Percentiles rank a stretch among this genome's conserved stretches.
Evolutionary conservation across 257 asterid species (phyloP).

Genomic region (Solanum peruvianum): DNA sequence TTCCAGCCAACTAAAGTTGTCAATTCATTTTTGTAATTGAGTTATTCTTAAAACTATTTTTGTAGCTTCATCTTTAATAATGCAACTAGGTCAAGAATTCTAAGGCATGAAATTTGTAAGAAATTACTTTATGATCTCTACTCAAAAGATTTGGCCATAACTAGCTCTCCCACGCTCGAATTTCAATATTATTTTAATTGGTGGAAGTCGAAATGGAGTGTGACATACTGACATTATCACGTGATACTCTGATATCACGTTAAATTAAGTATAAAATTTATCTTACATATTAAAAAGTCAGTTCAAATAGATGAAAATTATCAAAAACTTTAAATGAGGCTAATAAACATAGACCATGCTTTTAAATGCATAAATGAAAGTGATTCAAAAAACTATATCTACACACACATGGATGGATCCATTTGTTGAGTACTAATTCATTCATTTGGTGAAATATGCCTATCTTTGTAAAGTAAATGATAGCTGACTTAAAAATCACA

Average conservation of each 20-base stretch:
- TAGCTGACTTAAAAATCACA: background rate
- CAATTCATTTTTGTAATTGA: background rate
- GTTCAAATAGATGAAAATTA: rapidly evolving
- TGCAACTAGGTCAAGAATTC: background rate
- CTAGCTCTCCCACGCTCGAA: background rate
- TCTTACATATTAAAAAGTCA: background rate
- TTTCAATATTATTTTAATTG: no score
- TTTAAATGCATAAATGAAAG: background rate
- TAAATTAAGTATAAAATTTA: background rate
- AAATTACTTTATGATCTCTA: background rate
- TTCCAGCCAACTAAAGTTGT: background rate
- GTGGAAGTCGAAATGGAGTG: no score
- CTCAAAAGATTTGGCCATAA: background rate
- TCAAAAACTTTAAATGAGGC: background rate
- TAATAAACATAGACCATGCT: background rate
- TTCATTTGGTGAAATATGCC: background rate
- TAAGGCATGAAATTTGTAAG: background rate
- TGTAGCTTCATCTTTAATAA: background rate
- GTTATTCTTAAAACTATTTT: background rate
- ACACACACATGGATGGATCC: background rate
- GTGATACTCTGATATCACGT: background rate
- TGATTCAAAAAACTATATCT: background rate
- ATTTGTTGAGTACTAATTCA: background rate
- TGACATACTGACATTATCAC: no score
- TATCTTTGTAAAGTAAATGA: background rate